These are phyloP conservation scores for Fusarium verrucosum DNA, from an alignment of 2,329 filamentous ascomycete genomes.

Conservation along the genomic window DNA sequence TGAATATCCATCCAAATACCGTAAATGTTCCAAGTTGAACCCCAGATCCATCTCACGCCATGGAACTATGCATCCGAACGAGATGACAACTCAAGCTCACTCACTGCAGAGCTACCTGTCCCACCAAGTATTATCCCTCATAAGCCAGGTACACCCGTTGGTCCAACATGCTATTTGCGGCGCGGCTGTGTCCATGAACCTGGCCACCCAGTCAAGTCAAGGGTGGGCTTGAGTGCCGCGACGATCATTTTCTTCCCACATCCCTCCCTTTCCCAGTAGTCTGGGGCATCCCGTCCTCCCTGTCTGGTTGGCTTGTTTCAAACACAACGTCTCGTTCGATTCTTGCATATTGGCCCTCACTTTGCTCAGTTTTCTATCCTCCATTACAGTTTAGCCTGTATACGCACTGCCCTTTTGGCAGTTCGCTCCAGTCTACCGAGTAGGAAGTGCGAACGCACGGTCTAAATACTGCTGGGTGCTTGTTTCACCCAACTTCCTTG, in stretches of 20 bases:
- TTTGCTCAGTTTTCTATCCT: conserved; percentile 12
- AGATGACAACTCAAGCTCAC: neutral
- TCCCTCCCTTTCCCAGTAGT: conserved; percentile 36
- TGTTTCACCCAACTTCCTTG: neutral
- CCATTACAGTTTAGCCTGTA: neutral
- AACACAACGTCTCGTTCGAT: conserved; percentile 43
- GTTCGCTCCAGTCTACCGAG: too few species aligned
- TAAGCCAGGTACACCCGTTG: conserved; percentile 1
- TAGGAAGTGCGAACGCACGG: neutral
- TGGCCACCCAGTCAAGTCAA: conserved; percentile 17
- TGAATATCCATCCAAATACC: conserved; percentile 1
- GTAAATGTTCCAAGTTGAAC: neutral
- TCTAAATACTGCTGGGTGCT: conserved; percentile 2
- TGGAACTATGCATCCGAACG: neutral
- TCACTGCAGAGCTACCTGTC: neutral
- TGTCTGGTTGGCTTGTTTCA: conserved; percentile 39
- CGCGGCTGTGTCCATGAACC: conserved; percentile 41
- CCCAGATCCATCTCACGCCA: neutral
- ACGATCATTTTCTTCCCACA: conserved; percentile 43
- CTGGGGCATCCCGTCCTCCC: conserved; percentile 44
- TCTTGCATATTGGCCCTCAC: conserved; percentile 39
- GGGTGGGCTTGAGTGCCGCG: conserved; percentile 42
- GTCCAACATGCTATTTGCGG: conserved; percentile 41
- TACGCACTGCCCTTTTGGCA: neutral
- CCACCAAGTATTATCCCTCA: neutral